Conservation (phyloP, 495 filamentous ascomycete genomes). For the Penicillium psychrofluorescens region DNA sequence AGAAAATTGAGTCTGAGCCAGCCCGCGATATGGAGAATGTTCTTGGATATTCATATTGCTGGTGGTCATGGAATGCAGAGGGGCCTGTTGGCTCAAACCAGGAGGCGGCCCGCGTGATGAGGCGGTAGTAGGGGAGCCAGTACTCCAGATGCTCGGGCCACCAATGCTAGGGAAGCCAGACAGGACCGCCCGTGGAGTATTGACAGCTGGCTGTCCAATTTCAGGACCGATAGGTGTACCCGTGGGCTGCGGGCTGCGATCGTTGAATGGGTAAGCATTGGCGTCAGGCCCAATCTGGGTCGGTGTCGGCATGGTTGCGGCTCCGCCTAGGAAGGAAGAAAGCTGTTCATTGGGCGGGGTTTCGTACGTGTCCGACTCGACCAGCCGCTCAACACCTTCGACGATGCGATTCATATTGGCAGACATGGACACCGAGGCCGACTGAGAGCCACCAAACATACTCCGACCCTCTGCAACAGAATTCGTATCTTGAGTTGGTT, state of each 20-base stretch:
- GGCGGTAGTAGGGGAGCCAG: slow-evolving; percentile 24
- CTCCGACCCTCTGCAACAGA: slow-evolving; percentile 28
- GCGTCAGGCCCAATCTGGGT: slow-evolving; percentile 15
- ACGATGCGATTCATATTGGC: slow-evolving; percentile 56
- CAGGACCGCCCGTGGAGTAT: slow-evolving; percentile 26
- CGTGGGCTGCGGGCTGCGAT: slow-evolving; percentile 15
- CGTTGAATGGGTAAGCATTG: slow-evolving; percentile 15
- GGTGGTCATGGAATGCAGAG: slow-evolving; percentile 9
- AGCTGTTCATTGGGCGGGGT: slow-evolving; percentile 28
- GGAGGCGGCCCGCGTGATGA: slow-evolving; percentile 29
- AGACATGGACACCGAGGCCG: slow-evolving; percentile 38
- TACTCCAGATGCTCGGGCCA: slow-evolving; percentile 32
- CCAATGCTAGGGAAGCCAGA: slow-evolving; percentile 27
- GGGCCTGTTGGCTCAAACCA: slow-evolving; percentile 22
- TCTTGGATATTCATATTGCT: slow-evolving; percentile 10
- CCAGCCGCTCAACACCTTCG: slow-evolving; percentile 50
- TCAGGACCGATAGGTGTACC: slow-evolving; percentile 30
- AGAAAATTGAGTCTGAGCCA: slow-evolving; percentile 21
- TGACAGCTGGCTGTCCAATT: slow-evolving; percentile 23
- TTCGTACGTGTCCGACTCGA: slow-evolving; percentile 48
- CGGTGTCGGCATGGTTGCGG: slow-evolving; percentile 20
- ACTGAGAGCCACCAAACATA: slow-evolving; percentile 37
- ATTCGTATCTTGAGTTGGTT: slow-evolving; percentile 19
- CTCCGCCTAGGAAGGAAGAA: slow-evolving; percentile 11
- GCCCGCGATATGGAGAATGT: slow-evolving; percentile 18